Base-by-base conservation (phyloP, 805 yeast species). In the Phaffomyces antillensis region DNA sequence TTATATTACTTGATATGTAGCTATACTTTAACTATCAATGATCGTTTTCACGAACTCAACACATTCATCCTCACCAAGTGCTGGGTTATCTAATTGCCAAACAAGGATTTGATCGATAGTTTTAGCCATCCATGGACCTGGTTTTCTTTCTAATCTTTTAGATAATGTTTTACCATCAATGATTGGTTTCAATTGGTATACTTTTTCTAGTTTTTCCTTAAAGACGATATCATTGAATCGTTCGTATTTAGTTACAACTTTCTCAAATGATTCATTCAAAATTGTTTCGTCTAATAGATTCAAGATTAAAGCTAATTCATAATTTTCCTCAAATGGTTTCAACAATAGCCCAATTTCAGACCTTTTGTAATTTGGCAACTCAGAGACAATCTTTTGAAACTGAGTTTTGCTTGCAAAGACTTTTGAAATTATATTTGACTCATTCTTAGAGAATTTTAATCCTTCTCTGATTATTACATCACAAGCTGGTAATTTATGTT, bases 51-150 rank as follows among this genome's bases (percentile, higher is more conserved):
- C 49, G 49, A 53, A 75, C 15, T 66, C 72, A 37, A 81, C 48
- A 58, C 88, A 74, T 24, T 84, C 84, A 2, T 73, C 78, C 41
- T 65, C 68, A 0, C 71, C 60, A 9, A 71, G 72, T 0, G 55
- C 58, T 0, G 95, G 95, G 54, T 88, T 63, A 51, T 83, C 89
- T 44, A 90, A 66, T 64, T 90, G 96, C 89, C 90, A 86, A 17
- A 71, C 62, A 30, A 87, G 61, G 7, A 86, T 71, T 38, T 72
- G 62, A 7, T 77, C 77, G 47, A 78, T 73, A 9, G 81, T 63
- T 9, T 63, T 63, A 9, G 77, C 70, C 74, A 91, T 71, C 96
- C 97, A 89, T 7, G 90, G 89, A 0, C 99, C 99, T 0, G 91
- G 86, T 56, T 83, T 84, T 44, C 69, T 67, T 20, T 71, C 64